A percentile compares a stretch with the other conserved stretches of the same genome.
phyloP scores from a whole-genome alignment of 148 eudicot species.

The Nepenthes gracilis region DNA sequence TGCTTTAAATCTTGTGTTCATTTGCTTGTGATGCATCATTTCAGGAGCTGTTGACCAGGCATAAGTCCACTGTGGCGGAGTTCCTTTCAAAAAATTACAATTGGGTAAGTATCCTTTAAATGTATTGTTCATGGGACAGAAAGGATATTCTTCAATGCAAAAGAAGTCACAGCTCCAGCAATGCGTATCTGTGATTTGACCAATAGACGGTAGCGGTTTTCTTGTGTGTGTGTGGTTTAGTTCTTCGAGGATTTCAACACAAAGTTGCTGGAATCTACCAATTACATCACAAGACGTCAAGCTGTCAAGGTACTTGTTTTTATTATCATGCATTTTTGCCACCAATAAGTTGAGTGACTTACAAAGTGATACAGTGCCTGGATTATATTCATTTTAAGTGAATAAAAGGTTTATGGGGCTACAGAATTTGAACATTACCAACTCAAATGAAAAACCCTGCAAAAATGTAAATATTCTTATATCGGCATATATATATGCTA shows the following conservation, averaged over 20 bases:
- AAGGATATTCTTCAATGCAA: too few relatives aligned
- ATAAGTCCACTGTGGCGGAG: slow-evolving; percentile 45
- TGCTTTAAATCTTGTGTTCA: too few relatives aligned
- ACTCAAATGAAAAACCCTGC: too few relatives aligned
- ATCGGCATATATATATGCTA: too few relatives aligned
- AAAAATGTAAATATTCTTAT: too few relatives aligned
- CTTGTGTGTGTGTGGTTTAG: slow-evolving; percentile 16
- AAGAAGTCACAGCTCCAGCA: not conserved
- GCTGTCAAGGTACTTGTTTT: slow-evolving; percentile 47
- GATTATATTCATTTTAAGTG: not conserved
- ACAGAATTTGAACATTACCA: too few relatives aligned
- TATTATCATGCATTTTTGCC: not conserved
- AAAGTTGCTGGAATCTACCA: slow-evolving; percentile 49
- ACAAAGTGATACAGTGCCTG: not conserved
- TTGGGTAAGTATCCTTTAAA: slow-evolving; percentile 18
- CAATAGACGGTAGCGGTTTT: not conserved
- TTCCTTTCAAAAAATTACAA: slow-evolving; percentile 35
- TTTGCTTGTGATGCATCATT: not conserved
- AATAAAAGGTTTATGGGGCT: too few relatives aligned
- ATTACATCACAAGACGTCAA: slow-evolving; percentile 61
- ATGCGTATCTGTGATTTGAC: not conserved
- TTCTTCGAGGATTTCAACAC: slow-evolving; percentile 46
- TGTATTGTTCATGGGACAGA: not conserved
- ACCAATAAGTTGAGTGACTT: not conserved
- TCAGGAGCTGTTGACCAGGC: slow-evolving; percentile 43